phyloP scores from a whole-genome alignment of 73 alveolate genomes.

The Paramecium sonneborni region DNA sequence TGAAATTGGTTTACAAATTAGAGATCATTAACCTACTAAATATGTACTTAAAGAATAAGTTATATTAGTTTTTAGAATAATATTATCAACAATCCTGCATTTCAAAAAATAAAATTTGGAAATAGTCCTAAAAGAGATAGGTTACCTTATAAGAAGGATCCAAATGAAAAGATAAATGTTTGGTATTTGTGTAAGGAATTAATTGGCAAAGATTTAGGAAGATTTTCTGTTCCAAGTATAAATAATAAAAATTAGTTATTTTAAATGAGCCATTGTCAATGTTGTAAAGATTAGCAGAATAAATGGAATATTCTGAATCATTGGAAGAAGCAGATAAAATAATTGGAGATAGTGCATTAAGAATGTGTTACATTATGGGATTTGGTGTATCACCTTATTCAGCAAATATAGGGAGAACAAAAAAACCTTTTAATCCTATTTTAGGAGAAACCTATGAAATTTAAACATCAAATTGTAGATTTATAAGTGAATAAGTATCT shows the following conservation, averaged over 20 bases:
- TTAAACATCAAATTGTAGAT: constrained; percentile 66
- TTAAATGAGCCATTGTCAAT: constrained; percentile 96
- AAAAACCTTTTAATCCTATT: constrained; percentile 96
- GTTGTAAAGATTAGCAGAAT: constrained; percentile 91
- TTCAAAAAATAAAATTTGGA: constrained; percentile 13
- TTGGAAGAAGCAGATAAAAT: constrained; percentile 79
- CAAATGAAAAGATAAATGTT: constrained; percentile 64
- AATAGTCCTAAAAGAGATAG: background rate
- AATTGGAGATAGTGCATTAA: constrained; percentile 71
- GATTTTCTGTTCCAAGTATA: constrained; percentile 69
- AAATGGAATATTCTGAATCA: constrained; percentile 78
- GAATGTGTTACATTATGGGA: constrained; percentile 81
- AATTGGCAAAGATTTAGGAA: constrained; percentile 68
- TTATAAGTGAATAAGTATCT: constrained; percentile 86
- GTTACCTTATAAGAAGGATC: constrained; percentile 64
- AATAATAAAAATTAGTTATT: constrained; percentile 53
- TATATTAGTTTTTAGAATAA: background rate
- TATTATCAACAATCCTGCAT: constrained; percentile 39
- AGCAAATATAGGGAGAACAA: constrained; percentile 76
- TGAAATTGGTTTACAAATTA: background rate
- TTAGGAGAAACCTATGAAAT: constrained; percentile 96
- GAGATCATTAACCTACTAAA: constrained; percentile 31
- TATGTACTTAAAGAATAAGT: constrained; percentile 30
- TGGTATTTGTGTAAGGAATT: constrained; percentile 64
- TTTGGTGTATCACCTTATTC: constrained; percentile 84